Conservation (phyloP, 306 rosid genomes). For the Acmispon strigosus region DNA sequence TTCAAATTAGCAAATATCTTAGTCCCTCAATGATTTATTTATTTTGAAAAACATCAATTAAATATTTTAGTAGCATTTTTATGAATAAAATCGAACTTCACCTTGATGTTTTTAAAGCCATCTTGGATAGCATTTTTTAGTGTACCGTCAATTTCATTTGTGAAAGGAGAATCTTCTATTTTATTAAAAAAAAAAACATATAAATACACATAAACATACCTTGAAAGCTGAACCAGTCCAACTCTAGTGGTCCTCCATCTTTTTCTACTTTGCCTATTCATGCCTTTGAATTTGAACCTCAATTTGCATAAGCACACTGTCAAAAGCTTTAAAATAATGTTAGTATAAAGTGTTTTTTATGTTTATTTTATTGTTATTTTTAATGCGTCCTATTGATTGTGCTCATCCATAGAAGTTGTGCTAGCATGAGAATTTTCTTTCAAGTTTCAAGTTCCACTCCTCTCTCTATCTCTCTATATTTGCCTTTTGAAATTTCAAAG, state of each 20-base stretch:
- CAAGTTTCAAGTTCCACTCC: too few relatives aligned
- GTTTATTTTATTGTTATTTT: too few relatives aligned
- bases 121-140: background rate
- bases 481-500: constrained; percentile 1
- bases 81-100: background rate
- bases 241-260: background rate
- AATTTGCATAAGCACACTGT: too few relatives aligned
- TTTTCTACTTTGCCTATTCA: background rate
- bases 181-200: background rate
- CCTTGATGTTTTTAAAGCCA: background rate
- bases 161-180: background rate
- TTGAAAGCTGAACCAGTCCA: constrained; percentile 9
- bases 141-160: background rate
- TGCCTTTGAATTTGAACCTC: background rate
- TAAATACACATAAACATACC: background rate
- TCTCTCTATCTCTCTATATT: background rate
- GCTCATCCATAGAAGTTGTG: too few relatives aligned
- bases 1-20: background rate
- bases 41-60: background rate
- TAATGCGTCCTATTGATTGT: too few relatives aligned
- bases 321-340: too few relatives aligned
- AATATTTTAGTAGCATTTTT: background rate
- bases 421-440: too few relatives aligned
- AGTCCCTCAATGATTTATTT: background rate
- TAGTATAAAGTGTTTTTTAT: too few relatives aligned